A percentile compares a stretch with the other conserved stretches of the same genome.
These are phyloP conservation scores for Anthostomella pinea DNA, from an alignment of 2,329 filamentous ascomycete species.

Conservation along the genomic window DNA sequence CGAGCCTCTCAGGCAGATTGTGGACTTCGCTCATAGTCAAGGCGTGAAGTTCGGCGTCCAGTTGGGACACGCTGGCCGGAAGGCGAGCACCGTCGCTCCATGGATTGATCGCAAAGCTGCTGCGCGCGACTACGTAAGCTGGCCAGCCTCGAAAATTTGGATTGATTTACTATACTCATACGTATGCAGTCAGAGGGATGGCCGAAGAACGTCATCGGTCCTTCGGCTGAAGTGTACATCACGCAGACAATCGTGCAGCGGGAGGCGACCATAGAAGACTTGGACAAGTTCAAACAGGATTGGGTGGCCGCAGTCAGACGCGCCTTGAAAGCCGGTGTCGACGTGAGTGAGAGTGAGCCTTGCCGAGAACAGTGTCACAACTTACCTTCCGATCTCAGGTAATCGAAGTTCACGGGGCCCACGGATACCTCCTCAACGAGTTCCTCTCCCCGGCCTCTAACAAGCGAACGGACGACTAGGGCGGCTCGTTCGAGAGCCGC, in stretches of 20 bases:
- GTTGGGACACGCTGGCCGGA: conserved; percentile 30
- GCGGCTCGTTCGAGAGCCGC: conserved; percentile 44
- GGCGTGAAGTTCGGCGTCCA: conserved; percentile 30
- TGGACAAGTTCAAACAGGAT: conserved; percentile 32
- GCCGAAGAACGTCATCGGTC: conserved; percentile 28
- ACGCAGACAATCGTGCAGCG: conserved; percentile 22
- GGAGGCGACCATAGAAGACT: conserved; percentile 31
- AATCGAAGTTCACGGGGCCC: conserved; percentile 39
- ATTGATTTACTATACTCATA: no score
- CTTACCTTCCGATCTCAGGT: conserved; percentile 19
- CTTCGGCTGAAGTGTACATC: conserved; percentile 27
- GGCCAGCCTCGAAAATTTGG: no score
- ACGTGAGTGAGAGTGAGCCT: no score
- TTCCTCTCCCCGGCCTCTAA: conserved; percentile 45
- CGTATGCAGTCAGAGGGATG: conserved; percentile 25
- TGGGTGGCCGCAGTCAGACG: conserved; percentile 32
- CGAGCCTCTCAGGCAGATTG: conserved; percentile 27
- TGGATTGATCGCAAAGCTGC: conserved; percentile 22
- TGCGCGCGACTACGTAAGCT: conserved; percentile 15
- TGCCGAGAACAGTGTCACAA: no score
- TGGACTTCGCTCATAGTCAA: conserved; percentile 29
- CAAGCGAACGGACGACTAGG: conserved; percentile 45
- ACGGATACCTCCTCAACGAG: conserved; percentile 46
- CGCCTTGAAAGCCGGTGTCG: conserved; percentile 33
- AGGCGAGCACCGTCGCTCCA: conserved; percentile 25